Percentiles rank a stretch among this genome's conserved stretches.
phyloP scores from a whole-genome alignment of 495 filamentous ascomycete species.

The Penicillium canariense region DNA sequence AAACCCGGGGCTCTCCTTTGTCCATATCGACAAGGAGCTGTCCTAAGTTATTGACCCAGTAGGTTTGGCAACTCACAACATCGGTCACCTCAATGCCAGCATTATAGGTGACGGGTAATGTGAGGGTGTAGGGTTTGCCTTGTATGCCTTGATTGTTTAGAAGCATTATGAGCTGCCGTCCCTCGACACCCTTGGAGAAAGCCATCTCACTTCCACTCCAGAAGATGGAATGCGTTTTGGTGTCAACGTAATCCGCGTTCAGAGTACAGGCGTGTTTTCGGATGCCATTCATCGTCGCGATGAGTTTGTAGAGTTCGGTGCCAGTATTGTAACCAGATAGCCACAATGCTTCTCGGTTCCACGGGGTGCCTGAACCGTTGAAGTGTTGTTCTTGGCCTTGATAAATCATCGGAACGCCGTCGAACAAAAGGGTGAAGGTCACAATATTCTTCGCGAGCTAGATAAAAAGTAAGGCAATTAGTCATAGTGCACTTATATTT shows the following conservation, averaged over 20 bases:
- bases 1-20: slow-evolving; percentile 50
- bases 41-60: slow-evolving; percentile 44
- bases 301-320: slow-evolving; percentile 58
- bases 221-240: slow-evolving; percentile 51
- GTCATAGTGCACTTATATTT: not conserved
- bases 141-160: slow-evolving; percentile 54
- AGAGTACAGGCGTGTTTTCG: slow-evolving; percentile 53
- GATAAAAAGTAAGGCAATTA: not conserved
- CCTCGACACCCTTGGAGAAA: slow-evolving; percentile 59
- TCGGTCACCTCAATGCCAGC: slow-evolving; percentile 41
- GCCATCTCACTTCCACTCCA: slow-evolving; percentile 55
- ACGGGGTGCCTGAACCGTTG: slow-evolving; percentile 54
- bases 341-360: slow-evolving; percentile 77
- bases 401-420: slow-evolving; percentile 64
- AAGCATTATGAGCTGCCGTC: slow-evolving; percentile 55
- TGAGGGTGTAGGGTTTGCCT: slow-evolving; percentile 43
- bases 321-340: slow-evolving; percentile 58
- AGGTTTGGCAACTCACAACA: slow-evolving; percentile 46
- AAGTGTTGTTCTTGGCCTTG: slow-evolving; percentile 74
- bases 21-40: slow-evolving; percentile 45
- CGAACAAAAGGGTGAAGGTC: slow-evolving; percentile 67
- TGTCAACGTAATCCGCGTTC: slow-evolving; percentile 48
- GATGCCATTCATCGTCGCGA: slow-evolving; percentile 57
- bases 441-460: slow-evolving; percentile 64
- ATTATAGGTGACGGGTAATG: slow-evolving; percentile 41